Percentiles rank a stretch among this genome's conserved stretches.
Evolutionary conservation across 2,329 filamentous ascomycete species (phyloP).

Genomic region (Cladophialophora chaetospira): DNA sequence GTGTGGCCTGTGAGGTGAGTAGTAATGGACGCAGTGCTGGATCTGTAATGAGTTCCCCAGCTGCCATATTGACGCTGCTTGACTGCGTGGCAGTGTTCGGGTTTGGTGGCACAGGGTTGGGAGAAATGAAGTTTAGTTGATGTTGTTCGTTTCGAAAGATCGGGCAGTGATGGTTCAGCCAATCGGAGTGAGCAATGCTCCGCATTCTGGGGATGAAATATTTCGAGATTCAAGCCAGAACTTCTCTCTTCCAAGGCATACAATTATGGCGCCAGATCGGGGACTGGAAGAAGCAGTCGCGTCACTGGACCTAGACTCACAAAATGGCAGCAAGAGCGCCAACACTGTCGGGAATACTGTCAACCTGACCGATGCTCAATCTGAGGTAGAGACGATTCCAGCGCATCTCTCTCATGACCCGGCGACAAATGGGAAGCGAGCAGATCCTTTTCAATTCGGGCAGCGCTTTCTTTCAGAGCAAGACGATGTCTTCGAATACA

Average conservation of each 20-base stretch:
- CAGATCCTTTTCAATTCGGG: constrained; percentile 93
- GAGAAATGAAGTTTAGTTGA: background rate
- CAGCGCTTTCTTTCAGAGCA: constrained; percentile 79
- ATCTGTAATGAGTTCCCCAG: constrained; percentile 64
- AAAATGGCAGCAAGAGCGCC: background rate
- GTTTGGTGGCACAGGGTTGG: background rate
- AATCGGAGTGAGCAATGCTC: constrained; percentile 19
- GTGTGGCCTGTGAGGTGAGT: constrained; percentile 70
- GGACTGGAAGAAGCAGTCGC: constrained; percentile 13
- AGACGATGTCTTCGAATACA: constrained; percentile 86
- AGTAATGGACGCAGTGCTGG: constrained; percentile 68
- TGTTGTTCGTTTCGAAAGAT: background rate
- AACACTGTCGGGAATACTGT: background rate
- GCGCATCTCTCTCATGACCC: constrained; percentile 72
- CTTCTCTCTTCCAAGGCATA: background rate
- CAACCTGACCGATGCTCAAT: background rate
- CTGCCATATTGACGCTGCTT: constrained; percentile 49
- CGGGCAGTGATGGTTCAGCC: background rate
- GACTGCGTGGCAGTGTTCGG: background rate
- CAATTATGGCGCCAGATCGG: constrained; percentile 31
- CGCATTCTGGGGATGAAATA: constrained; percentile 8
- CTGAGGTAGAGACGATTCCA: constrained; percentile 41
- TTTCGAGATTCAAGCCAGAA: background rate
- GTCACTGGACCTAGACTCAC: background rate
- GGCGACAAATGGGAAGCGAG: constrained; percentile 77